A percentile compares a stretch with the other conserved stretches of the same genome.
phyloP scores from a whole-genome alignment of 2,329 filamentous ascomycete genomes.

The Colletotrichum sp. region DNA sequence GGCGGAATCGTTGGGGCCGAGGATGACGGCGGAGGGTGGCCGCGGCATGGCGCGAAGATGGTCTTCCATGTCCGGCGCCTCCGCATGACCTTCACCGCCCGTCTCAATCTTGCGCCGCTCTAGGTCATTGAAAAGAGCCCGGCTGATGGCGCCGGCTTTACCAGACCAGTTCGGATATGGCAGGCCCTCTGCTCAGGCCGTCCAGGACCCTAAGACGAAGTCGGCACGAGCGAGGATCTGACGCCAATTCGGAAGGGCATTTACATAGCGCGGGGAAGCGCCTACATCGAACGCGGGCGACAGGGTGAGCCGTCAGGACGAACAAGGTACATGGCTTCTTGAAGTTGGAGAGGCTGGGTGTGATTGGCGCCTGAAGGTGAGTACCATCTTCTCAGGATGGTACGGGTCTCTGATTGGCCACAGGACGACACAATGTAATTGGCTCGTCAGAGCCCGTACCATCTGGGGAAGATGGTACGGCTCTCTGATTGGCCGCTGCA shows the following conservation, averaged over 20 bases:
- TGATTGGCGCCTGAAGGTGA: too few species aligned
- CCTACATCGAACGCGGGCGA: accelerated
- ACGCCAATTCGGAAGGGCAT: not conserved
- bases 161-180: not conserved
- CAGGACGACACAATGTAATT: too few species aligned
- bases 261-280: not conserved
- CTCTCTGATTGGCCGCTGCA: too few species aligned
- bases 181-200: not conserved
- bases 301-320: not conserved
- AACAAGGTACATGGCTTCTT: not conserved
- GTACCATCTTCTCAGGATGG: too few species aligned
- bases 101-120: not conserved
- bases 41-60: not conserved
- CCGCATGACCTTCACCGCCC: not conserved
- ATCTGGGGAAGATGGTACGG: too few species aligned
- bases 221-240: not conserved
- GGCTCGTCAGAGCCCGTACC: too few species aligned
- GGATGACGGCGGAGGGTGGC: not conserved
- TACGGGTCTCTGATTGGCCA: too few species aligned
- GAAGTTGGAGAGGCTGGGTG: not conserved
- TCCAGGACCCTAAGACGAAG: accelerated
- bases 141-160: not conserved
- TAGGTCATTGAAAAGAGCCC: too few species aligned
- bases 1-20: not conserved
- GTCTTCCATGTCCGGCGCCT: not conserved